Evolutionary conservation across 2,329 filamentous ascomycete species (phyloP).

Genomic region (Karstenula rhodostoma): DNA sequence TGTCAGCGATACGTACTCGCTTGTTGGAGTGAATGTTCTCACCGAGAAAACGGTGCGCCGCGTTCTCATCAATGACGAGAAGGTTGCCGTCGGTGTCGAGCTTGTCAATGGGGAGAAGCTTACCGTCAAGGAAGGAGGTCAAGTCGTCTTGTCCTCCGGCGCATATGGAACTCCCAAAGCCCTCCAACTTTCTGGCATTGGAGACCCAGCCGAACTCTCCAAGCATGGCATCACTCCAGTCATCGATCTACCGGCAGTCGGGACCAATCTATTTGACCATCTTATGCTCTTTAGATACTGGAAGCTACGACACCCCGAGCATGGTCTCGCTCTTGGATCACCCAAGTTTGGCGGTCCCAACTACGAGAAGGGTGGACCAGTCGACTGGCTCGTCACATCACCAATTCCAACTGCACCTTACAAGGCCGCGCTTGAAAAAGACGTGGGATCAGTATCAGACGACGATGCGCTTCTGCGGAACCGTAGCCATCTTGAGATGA

Average conservation of each 20-base stretch:
- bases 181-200: conserved; percentile 43
- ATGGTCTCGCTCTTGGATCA: conserved; percentile 31
- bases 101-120: conserved; percentile 20
- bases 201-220: conserved; percentile 54
- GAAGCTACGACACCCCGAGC: conserved; percentile 35
- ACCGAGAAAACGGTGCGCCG: conserved; percentile 23
- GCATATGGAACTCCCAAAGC: conserved; percentile 40
- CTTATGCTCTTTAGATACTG: conserved; percentile 33
- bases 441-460: conserved; percentile 21
- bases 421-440: conserved; percentile 28
- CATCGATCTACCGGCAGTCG: conserved; percentile 67
- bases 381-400: conserved; percentile 30
- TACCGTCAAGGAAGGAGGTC: conserved; percentile 18
- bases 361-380: conserved; percentile 32
- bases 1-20: conserved; percentile 22
- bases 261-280: conserved; percentile 70
- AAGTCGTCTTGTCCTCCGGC: conserved; percentile 43
- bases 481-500: conserved; percentile 30
- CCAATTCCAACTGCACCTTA: conserved; percentile 18
- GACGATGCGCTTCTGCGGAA: conserved; percentile 21
- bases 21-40: conserved; percentile 25
- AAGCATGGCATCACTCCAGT: conserved; percentile 60
- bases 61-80: conserved; percentile 19
- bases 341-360: conserved; percentile 26
- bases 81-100: conserved; percentile 29